phyloP scores from a whole-genome alignment of 805 yeast genomes.

The Maudiozyma bulderi region DNA sequence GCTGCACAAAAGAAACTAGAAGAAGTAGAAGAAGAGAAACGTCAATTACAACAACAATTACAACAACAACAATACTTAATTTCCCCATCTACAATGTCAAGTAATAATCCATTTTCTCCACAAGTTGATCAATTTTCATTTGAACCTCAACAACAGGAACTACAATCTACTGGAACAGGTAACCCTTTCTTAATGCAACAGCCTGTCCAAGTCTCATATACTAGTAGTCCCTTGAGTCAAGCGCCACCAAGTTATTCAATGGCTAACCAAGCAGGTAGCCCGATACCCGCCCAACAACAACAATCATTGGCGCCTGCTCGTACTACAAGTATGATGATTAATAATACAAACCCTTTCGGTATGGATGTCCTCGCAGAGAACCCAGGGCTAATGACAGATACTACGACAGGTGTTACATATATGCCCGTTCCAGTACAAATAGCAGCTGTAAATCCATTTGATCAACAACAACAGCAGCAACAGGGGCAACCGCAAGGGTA shows the following conservation, averaged over 20 bases:
- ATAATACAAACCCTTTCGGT: neutral
- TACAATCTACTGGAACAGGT: conserved; percentile 13
- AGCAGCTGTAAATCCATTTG: conserved; percentile 6
- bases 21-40: conserved; percentile 26
- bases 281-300: neutral
- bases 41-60: conserved; percentile 23
- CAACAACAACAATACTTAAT: conserved; percentile 23
- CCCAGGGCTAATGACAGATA: neutral
- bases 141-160: conserved; percentile 12
- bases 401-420: conserved; percentile 5
- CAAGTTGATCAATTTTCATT: conserved; percentile 20
- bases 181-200: conserved; percentile 17
- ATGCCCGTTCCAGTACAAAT: conserved; percentile 9
- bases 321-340: neutral
- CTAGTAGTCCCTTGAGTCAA: conserved; percentile 8
- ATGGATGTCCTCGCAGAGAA: neutral
- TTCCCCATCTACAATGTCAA: conserved; percentile 20
- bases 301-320: neutral
- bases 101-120: conserved; percentile 27
- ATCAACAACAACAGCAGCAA: conserved; percentile 4
- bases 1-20: conserved; percentile 24
- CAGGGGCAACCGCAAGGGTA: neutral
- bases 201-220: conserved; percentile 6
- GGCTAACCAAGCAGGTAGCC: neutral
- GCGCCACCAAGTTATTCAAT: conserved; percentile 14